Conservation (phyloP, 2,329 filamentous ascomycete species). For the Meredithiella fracta region DNA sequence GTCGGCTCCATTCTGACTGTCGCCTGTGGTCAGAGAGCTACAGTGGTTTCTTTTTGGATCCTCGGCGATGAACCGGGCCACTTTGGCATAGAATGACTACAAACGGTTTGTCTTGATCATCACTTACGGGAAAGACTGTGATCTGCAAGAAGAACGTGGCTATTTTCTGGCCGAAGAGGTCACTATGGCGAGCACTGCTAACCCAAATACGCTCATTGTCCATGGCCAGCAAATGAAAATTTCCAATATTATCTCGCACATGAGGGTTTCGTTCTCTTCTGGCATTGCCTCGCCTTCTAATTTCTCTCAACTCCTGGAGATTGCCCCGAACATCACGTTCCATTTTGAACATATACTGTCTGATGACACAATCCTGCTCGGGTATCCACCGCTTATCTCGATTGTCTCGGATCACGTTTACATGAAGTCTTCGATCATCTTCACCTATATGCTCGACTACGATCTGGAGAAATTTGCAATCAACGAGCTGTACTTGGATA, state of each 20-base stretch:
- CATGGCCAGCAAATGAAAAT: neutral
- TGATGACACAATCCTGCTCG: conserved; percentile 6
- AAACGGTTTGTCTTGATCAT: conserved; percentile 5
- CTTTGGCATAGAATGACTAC: neutral
- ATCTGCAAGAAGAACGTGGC: neutral
- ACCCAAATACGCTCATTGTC: neutral
- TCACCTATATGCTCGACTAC: conserved; percentile 10
- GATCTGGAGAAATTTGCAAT: conserved; percentile 4
- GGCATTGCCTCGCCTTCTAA: neutral
- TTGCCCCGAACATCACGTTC: conserved; percentile 5
- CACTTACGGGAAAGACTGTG: neutral
- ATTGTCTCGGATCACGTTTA: conserved; percentile 10
- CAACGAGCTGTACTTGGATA: conserved; percentile 7
- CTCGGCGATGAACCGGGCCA: neutral
- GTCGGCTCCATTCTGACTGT: neutral
- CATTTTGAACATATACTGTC: conserved; percentile 4
- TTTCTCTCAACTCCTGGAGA: neutral
- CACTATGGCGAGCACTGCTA: neutral
- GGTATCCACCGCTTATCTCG: conserved; percentile 3
- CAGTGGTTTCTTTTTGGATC: neutral
- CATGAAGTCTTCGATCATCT: conserved; percentile 4
- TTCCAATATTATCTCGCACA: neutral
- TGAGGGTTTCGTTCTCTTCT: conserved; percentile 3
- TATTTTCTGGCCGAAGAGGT: conserved; percentile 6
- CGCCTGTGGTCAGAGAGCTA: neutral